Conservation (phyloP, 2,329 filamentous ascomycete genomes). For the Seiridium unicorne region DNA sequence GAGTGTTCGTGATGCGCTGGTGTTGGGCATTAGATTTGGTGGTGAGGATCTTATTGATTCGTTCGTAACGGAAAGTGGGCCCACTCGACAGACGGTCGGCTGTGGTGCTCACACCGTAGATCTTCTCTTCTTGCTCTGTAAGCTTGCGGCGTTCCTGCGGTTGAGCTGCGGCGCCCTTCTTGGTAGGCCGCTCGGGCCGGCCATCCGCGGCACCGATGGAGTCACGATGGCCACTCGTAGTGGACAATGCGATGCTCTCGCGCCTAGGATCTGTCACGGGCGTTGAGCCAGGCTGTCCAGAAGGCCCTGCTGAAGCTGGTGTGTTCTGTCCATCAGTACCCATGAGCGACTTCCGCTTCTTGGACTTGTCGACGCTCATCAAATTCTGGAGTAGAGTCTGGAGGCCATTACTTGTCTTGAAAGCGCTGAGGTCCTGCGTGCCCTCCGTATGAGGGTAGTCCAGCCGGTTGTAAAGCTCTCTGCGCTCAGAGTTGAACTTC, state of each 20-base stretch:
- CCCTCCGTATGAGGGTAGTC: conserved; percentile 70
- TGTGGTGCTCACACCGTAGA: conserved; percentile 77
- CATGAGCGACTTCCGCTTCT: conserved; percentile 75
- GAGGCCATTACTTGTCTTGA: conserved; percentile 79
- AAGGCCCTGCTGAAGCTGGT: conserved; percentile 32
- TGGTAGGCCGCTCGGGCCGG: conserved; percentile 37
- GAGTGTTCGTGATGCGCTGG: conserved; percentile 68
- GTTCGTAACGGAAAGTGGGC: conserved; percentile 85
- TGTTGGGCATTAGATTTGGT: conserved; percentile 77
- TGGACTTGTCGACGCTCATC: conserved; percentile 79
- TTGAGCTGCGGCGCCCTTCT: conserved; percentile 44
- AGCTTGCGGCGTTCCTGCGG: conserved; percentile 66
- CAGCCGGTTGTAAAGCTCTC: conserved; percentile 81
- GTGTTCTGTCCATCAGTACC: conserved; percentile 55
- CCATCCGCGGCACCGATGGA: conserved; percentile 40
- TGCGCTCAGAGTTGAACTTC: conserved; percentile 81
- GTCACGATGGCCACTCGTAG: conserved; percentile 36
- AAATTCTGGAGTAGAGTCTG: conserved; percentile 80
- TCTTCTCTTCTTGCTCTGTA: conserved; percentile 69
- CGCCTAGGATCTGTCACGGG: conserved; percentile 44
- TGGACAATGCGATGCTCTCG: conserved; percentile 52
- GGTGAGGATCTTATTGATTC: conserved; percentile 73
- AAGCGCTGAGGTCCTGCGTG: conserved; percentile 65
- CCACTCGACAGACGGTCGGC: conserved; percentile 84
- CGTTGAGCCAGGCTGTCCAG: conserved; percentile 28